These are phyloP conservation scores for Curvularia hawaiiensis DNA, from an alignment of 2,329 filamentous ascomycete genomes.

Conservation along the genomic window DNA sequence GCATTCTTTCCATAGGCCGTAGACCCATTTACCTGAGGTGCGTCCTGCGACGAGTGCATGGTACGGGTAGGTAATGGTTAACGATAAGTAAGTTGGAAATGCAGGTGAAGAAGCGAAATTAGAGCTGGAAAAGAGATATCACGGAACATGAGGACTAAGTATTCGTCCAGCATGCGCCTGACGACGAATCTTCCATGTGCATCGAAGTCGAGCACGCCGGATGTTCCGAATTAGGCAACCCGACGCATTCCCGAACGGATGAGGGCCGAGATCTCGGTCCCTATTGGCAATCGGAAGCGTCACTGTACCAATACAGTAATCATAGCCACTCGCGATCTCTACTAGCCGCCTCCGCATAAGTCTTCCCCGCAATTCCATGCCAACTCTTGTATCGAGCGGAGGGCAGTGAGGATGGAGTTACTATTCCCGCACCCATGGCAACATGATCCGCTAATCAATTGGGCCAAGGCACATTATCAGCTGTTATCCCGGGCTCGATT, in stretches of 20 bases:
- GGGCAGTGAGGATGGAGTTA: neutral
- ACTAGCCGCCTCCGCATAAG: conserved; percentile 2
- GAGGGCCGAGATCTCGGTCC: neutral
- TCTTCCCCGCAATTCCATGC: conserved; percentile 15
- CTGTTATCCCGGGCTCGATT: neutral
- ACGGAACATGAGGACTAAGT: neutral
- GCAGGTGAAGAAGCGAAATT: neutral
- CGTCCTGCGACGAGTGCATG: conserved; percentile 27
- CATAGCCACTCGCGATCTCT: conserved; percentile 13
- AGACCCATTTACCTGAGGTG: conserved; percentile 18
- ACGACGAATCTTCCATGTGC: conserved; percentile 1
- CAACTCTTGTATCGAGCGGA: neutral
- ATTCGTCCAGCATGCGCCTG: neutral
- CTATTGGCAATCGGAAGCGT: conserved; percentile 1
- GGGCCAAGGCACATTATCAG: neutral
- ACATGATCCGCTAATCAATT: conserved; percentile 5
- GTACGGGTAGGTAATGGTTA: neutral
- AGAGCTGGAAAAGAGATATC: neutral
- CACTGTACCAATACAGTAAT: conserved; percentile 15
- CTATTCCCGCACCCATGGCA: neutral
- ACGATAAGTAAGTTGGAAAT: neutral
- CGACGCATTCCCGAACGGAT: conserved; percentile 4
- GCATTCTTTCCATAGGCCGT: conserved; percentile 13
- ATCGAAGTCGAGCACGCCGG: conserved; percentile 3
- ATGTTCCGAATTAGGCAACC: conserved; percentile 13